These are phyloP conservation scores for Pseudonectria buxi DNA, from an alignment of 2,329 filamentous ascomycete genomes.

Conservation along the genomic window DNA sequence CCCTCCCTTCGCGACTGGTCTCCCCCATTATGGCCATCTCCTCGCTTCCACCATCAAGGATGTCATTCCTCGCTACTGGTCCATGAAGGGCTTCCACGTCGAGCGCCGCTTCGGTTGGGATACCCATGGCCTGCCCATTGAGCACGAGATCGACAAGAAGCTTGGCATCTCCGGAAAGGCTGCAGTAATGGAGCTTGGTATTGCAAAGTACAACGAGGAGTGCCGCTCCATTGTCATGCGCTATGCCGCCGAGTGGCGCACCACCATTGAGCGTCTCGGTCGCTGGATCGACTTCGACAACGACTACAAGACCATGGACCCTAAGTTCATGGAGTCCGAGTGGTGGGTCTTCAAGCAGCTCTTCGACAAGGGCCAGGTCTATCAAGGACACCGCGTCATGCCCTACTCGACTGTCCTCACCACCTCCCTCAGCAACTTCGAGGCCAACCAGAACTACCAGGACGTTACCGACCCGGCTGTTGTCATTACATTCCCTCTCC, in stretches of 20 bases:
- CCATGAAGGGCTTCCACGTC: conserved; percentile 92
- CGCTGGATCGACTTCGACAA: conserved; percentile 98
- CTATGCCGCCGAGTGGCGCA: conserved; percentile 78
- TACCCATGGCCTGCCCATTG: conserved; percentile 86
- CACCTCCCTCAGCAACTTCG: conserved; percentile 87
- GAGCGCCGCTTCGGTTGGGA: conserved; percentile 94
- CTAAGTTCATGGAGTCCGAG: conserved; percentile 88
- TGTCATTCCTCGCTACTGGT: conserved; percentile 94
- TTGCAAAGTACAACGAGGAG: conserved; percentile 85
- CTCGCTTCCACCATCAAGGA: conserved; percentile 94
- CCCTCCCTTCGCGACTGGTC: conserved; percentile 68
- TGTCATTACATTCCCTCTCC: conserved; percentile 78
- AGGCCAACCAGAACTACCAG: conserved; percentile 91
- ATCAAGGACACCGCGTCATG: conserved; percentile 88
- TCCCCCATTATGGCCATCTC: conserved; percentile 64
- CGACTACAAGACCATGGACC: conserved; percentile 95
- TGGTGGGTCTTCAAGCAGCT: conserved; percentile 98
- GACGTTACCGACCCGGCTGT: conserved; percentile 87
- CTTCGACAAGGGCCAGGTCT: conserved; percentile 83
- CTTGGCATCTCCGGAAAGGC: conserved; percentile 81
- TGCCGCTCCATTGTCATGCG: conserved; percentile 92
- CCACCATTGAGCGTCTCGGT: conserved; percentile 80
- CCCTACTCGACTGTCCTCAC: conserved; percentile 88
- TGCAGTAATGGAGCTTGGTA: conserved; percentile 78
- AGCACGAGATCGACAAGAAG: conserved; percentile 97